Evolutionary conservation across 2,329 filamentous ascomycete genomes (phyloP).

Genomic region (Colletotrichum sp.): DNA sequence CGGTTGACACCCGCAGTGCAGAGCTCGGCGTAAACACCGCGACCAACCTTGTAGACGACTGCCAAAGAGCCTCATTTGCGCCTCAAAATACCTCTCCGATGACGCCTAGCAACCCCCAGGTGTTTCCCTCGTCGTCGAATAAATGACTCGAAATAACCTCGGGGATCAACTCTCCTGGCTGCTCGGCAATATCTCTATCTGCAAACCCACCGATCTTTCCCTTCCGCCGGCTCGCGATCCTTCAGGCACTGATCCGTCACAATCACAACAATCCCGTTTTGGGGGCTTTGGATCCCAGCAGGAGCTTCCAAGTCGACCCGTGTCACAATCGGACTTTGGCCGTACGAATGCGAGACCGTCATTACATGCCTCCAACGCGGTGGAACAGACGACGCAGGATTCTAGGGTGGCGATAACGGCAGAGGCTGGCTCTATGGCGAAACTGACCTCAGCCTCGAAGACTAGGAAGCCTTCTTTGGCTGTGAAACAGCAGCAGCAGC

Average conservation of each 20-base stretch:
- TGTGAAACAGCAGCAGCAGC: slow-evolving; percentile 38
- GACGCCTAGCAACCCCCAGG: not conserved
- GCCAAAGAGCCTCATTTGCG: not conserved
- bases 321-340: not conserved
- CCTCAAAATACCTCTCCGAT: slow-evolving; percentile 1
- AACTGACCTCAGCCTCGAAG: slow-evolving; percentile 46
- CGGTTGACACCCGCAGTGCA: not conserved
- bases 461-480: slow-evolving; percentile 50
- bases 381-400: not conserved
- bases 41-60: slow-evolving; percentile 1
- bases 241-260: slow-evolving; percentile 20
- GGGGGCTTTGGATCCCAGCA: slow-evolving; percentile 6
- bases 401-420: slow-evolving; percentile 1
- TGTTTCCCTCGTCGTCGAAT: slow-evolving; percentile 35
- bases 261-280: slow-evolving; percentile 15
- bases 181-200: slow-evolving; percentile 49
- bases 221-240: slow-evolving; percentile 36
- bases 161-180: slow-evolving; percentile 63
- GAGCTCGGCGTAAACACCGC: slow-evolving; percentile 6
- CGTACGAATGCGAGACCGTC: not conserved
- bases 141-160: slow-evolving; percentile 69
- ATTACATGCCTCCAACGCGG: not conserved
- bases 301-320: not conserved
- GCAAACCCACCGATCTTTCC: slow-evolving; percentile 43
- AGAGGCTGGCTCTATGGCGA: slow-evolving; percentile 44